These are phyloP conservation scores for Plasmodium inui DNA, from an alignment of 169 alveolate genomes.

Conservation along the genomic window DNA sequence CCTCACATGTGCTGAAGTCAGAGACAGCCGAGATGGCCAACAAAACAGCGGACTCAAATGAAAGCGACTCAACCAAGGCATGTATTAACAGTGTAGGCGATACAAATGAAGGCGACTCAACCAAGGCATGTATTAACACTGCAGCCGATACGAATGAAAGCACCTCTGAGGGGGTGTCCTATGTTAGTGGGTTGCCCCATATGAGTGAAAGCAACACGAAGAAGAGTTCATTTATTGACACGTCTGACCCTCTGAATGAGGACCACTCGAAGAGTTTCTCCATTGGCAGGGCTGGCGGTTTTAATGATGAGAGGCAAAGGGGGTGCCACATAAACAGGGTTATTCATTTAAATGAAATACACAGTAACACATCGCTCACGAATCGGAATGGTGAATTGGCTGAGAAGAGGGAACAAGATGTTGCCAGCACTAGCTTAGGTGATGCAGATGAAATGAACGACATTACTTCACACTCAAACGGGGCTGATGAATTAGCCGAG, in stretches of 20 bases:
- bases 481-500: neutral
- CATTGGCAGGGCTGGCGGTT: neutral
- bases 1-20: neutral
- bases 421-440: neutral
- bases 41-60: neutral
- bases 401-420: neutral
- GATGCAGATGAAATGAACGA: neutral
- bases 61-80: neutral
- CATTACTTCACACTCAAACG: neutral
- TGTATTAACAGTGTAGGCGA: neutral
- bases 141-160: neutral
- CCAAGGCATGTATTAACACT: neutral
- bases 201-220: neutral
- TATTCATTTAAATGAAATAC: neutral
- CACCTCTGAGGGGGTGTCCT: neutral
- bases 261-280: neutral
- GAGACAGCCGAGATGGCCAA: neutral
- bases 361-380: too few relatives aligned
- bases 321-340: neutral
- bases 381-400: neutral
- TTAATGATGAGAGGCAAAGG: neutral
- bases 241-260: neutral
- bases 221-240: neutral
- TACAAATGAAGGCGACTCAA: neutral
- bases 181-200: neutral